Evolutionary conservation across 371 early-diverging fungal species (phyloP).

Genomic region (Rhizopus microsporus): DNA sequence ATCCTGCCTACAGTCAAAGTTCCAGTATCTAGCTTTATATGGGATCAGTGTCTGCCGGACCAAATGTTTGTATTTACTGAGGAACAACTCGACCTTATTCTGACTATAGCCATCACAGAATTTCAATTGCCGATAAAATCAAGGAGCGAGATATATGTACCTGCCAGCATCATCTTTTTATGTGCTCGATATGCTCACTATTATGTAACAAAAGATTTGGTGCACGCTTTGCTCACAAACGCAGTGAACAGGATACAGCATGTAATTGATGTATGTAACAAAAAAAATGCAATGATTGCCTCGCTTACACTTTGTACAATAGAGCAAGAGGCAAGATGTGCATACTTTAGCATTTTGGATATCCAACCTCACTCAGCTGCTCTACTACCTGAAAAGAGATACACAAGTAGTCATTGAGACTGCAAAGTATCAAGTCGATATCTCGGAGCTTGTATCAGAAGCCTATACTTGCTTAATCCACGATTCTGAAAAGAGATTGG

Average conservation of each 20-base stretch:
- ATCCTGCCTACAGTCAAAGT: slow-evolving; percentile 30
- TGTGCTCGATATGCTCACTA: slow-evolving; percentile 87
- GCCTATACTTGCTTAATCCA: slow-evolving; percentile 65
- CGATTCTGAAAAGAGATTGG: slow-evolving; percentile 64
- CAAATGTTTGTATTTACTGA: slow-evolving; percentile 92
- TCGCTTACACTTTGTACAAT: not conserved
- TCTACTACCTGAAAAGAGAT: slow-evolving; percentile 86
- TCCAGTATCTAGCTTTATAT: slow-evolving; percentile 57
- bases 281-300: not conserved
- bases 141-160: slow-evolving; percentile 64
- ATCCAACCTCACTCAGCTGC: slow-evolving; percentile 75
- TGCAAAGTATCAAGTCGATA: slow-evolving; percentile 61
- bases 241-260: slow-evolving; percentile 61
- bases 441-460: slow-evolving; percentile 78
- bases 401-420: slow-evolving; percentile 66
- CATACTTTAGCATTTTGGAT: slow-evolving; percentile 78
- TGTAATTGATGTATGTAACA: slow-evolving; percentile 50
- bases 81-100: slow-evolving; percentile 64
- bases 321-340: slow-evolving; percentile 35
- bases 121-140: slow-evolving; percentile 59
- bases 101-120: slow-evolving; percentile 66
- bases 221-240: slow-evolving; percentile 65
- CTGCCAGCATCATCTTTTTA: slow-evolving; percentile 86
- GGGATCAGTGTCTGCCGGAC: slow-evolving; percentile 76
- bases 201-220: slow-evolving; percentile 65